Base-by-base conservation (phyloP, 768 basidiomycete species). In the Leccinellum luteum region DNA sequence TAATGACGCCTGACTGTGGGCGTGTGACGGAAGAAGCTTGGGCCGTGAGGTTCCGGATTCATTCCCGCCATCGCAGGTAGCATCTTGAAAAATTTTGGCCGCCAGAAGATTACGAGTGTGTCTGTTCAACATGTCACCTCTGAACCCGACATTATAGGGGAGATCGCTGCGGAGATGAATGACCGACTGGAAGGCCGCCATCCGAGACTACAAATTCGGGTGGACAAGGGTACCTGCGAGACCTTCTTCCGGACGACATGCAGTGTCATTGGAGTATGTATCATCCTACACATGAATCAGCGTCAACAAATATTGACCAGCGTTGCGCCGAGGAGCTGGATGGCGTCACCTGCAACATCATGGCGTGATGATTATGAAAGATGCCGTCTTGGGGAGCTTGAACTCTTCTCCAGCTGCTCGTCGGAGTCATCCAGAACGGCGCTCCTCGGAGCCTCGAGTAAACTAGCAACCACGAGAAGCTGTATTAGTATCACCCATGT, bases 201-300 rank as follows among this genome's bases (percentile, higher is more conserved):
- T 87, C 32, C 86, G 76, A n/a, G n/a, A 25, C 82, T 76, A 28
- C 85, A 81, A 25, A 87, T 68, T 27, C 86, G 85, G 43, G 89
- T 83, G 54, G 89, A 79, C 17, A 82, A 81, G 4, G 83, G 79
- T 85, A 85, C 71, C 35, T 38, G 17, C 35, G 17, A 38, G 56
- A 86, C 68, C 60, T 84, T 80, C 0, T 86, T 87, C 19, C 84
- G 48, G 51, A 87, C 69, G 25, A 89, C 62, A 47, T 81, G 78
- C 19, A 89, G 74, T 14, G 87, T 81, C 4, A 73, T n/a, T 59
- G 19, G 71, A 75, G 61, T 89, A 89, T 34, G 61, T 89, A 89
- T 34, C 72, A 73, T 31, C 85, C 87, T 89, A 56, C 38, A 41
- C 38, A n/a, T 13, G 48, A 19, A 54, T 57, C 10, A 52, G 15